Base-by-base conservation (phyloP, 768 basidiomycete genomes). In the Russula sp. region DNA sequence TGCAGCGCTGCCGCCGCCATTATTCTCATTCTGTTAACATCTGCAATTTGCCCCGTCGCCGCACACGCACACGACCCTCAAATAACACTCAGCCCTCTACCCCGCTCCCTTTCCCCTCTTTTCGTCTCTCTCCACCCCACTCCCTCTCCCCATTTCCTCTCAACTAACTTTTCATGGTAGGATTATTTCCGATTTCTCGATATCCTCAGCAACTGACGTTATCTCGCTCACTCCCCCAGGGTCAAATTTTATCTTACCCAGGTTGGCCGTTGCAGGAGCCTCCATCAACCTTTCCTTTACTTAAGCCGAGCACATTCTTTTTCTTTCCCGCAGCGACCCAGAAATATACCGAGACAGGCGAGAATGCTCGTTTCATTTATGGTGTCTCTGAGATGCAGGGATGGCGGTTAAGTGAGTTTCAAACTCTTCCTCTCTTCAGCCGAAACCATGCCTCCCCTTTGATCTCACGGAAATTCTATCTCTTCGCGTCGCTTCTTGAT, bases 331-430 rank as follows among this genome's bases (percentile, higher is more conserved):
- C 69, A 94, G 93, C 85, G 22, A 94, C 89, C 57, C 82, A 84
- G 67, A 99, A 98, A 81, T 82, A 80, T 72, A 87, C 91, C 5
- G 82, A 86, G 68, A 74, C 79, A 22, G 94, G 91, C 48, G 79
- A 78, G 66, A 86, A 92, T 83, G 80, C 78, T 64, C 82, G 83
- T 61, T 86, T 83, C 74, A 70, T 80, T 51, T 98, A 86, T 75
- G 88, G 83, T 7, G 82, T 97, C 48, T 87, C 90, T 51, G 95
- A 98, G 77, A 98, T 98, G 96, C 97, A 99, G 75, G 97, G 97
- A 70, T 99, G 97, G 97, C 82, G 97, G 75, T 88, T 98, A 76
- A 85, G 96, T 99, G 71, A 77, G 96, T 88, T 16, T 51, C 22
- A 45, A 22, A 34, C 31, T 49, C 27, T 44, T 61, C 27, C 53